Conservation (phyloP, 345 rosid species). For the Rhizophora mangle region DNA sequence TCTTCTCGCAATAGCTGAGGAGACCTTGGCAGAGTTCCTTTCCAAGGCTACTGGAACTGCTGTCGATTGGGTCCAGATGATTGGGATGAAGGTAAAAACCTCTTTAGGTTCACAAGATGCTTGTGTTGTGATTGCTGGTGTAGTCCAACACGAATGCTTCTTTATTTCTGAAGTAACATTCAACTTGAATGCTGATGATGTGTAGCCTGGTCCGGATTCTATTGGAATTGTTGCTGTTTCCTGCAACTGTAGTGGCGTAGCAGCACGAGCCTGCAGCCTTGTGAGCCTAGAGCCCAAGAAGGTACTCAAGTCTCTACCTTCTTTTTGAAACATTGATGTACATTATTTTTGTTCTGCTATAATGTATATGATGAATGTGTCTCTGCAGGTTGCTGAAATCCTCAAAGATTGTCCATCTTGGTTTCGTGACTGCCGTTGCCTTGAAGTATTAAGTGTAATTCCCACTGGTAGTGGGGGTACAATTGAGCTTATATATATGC, state of each 20-base stretch:
- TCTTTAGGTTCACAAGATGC: not conserved
- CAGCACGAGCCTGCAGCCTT: slow-evolving; percentile 99
- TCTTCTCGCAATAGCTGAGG: slow-evolving; percentile 90
- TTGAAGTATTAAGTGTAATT: slow-evolving; percentile 63
- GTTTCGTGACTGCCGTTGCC: slow-evolving; percentile 91
- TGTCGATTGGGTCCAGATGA: slow-evolving; percentile 99
- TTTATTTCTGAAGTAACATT: not conserved
- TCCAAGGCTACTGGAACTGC: slow-evolving; percentile 99
- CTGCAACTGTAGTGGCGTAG: slow-evolving; percentile 93
- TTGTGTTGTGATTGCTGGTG: not conserved
- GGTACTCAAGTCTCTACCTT: slow-evolving; percentile 33
- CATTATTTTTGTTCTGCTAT: not conserved
- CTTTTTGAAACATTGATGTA: not conserved
- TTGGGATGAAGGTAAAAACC: slow-evolving; percentile 92
- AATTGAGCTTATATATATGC: slow-evolving; percentile 82
- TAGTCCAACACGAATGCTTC: not conserved
- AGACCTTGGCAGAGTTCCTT: slow-evolving; percentile 90
- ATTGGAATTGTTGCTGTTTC: slow-evolving; percentile 98
- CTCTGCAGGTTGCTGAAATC: slow-evolving; percentile 71
- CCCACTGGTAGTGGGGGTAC: slow-evolving; percentile 89
- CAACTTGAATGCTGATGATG: slow-evolving; percentile 5
- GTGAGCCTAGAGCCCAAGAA: slow-evolving; percentile 97
- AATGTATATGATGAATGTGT: slow-evolving; percentile 13
- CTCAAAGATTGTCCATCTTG: slow-evolving; percentile 97
- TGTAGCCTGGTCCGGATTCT: slow-evolving; percentile 99